Base-by-base conservation (phyloP, 2,329 filamentous ascomycete species). In the Microcera coccophila region DNA sequence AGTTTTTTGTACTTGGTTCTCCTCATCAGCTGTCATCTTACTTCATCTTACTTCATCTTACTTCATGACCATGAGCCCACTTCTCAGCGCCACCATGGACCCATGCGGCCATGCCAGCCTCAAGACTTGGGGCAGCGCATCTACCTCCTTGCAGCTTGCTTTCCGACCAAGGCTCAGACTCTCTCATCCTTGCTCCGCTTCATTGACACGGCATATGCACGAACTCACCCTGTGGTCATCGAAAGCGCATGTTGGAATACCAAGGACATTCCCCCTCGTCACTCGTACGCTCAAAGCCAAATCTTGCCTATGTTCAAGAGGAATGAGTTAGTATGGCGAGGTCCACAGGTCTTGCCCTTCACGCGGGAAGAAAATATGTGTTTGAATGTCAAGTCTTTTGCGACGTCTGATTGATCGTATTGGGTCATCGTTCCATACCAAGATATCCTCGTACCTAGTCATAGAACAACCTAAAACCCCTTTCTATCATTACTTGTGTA, bases 401-500 rank as follows among this genome's bases (percentile, higher is more conserved):
- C 42, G 39, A 54, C 50, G 45, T 46, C 41, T 22, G 55, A 35
- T 7, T 35, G 33, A 19, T 35, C 33, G 10, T 33, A 20, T 32
- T n/a, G 29, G 8, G 5, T 8, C 15, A 35, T 35, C 33, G 48
- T 55, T 49, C 51, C 45, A 52, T 46, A 57, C 54, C 51, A 52
- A 39, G 43, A 53, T 55, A 59, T 39, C 48, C 54, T 38, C 42
- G 44, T 53, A 53, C 50, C 56, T 45, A 55, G 53, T 47, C 56
- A 47, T 48, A 34, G 57, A 59, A 50, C 54, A 59, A 53, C 35
- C 46, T 50, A 40, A 53, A 49, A 47, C 38, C 51, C 49, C 47
- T 42, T 54, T 61, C 58, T 60, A 61, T 61, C 55, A 60, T 61
- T 59, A 54, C 52, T 46, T 59, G 51, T 49, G 50, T 53, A 57